These are phyloP conservation scores for Cenchrus americanus DNA, from an alignment of 176 grass and related monocot genomes.

Conservation along the genomic window DNA sequence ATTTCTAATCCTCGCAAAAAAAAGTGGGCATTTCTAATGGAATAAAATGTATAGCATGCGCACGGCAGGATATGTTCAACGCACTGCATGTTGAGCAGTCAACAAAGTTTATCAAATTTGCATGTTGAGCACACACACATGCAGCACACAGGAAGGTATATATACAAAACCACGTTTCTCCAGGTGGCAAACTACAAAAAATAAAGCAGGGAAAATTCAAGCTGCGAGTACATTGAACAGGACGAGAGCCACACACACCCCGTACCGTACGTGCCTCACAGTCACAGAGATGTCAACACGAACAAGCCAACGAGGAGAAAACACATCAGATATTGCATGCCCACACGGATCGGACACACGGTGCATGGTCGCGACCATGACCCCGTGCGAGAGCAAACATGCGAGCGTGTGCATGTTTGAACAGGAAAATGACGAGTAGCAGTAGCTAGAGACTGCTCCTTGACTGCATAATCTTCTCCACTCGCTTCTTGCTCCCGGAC, in stretches of 20 bases:
- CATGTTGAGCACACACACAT: not conserved
- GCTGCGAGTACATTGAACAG: not conserved
- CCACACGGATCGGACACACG: not conserved
- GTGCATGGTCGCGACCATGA: slow-evolving; percentile 16
- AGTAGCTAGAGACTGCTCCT: slow-evolving; percentile 29
- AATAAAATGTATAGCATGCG: too few species aligned
- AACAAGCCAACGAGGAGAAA: not conserved
- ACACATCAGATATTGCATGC: not conserved
- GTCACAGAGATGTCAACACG: not conserved
- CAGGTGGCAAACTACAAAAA: not conserved
- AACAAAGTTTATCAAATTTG: slow-evolving; percentile 21
- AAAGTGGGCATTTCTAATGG: too few species aligned
- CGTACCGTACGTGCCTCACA: not conserved
- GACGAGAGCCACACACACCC: too few species aligned
- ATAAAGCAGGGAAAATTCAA: slow-evolving; percentile 1
- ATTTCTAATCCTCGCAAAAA: too few species aligned
- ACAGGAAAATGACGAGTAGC: slow-evolving; percentile 50
- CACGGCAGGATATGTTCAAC: not conserved
- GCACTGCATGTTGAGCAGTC: not conserved
- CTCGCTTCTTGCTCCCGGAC: slow-evolving; percentile 10
- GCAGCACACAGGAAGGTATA: not conserved
- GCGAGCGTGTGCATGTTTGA: not conserved
- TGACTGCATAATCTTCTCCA: slow-evolving; percentile 25
- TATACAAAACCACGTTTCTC: not conserved
- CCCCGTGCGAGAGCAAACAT: not conserved